Percentiles rank a stretch among this genome's conserved stretches.
phyloP scores from a whole-genome alignment of 1,284 basidiomycete species.

The Ganoderma meredithae region DNA sequence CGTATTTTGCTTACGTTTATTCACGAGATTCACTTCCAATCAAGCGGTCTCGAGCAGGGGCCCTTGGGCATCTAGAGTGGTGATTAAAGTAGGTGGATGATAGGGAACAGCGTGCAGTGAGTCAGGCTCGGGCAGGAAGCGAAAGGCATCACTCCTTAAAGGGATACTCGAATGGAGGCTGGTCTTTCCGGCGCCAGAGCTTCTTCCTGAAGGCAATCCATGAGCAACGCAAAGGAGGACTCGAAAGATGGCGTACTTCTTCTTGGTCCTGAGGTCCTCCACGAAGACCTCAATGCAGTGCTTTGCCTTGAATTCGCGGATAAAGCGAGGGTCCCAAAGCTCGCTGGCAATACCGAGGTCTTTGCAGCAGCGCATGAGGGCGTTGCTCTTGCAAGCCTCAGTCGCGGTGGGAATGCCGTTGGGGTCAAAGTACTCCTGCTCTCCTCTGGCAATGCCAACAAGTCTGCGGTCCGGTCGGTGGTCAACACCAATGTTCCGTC shows the following conservation, averaged over 20 bases:
- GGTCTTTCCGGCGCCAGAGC: constrained; percentile 89
- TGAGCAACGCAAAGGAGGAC: constrained; percentile 10
- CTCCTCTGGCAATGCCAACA: constrained; percentile 91
- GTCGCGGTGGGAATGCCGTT: constrained; percentile 92
- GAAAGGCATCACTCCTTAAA: constrained; percentile 65
- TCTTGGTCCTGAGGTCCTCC: constrained; percentile 84
- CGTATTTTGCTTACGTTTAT: constrained; percentile 1
- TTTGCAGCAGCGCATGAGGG: constrained; percentile 98
- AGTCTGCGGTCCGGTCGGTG: constrained; percentile 58
- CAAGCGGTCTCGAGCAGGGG: not conserved
- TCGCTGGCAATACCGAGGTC: constrained; percentile 96
- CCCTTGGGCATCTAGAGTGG: constrained; percentile 17
- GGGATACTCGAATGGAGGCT: constrained; percentile 86
- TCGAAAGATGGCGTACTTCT: constrained; percentile 70
- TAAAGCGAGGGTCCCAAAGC: constrained; percentile 95
- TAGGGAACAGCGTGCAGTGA: constrained; percentile 14
- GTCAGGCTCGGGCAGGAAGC: not conserved
- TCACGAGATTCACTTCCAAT: not conserved
- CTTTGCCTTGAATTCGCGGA: constrained; percentile 90
- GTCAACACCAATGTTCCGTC: not conserved
- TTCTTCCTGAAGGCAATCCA: constrained; percentile 69
- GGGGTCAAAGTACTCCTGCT: constrained; percentile 97
- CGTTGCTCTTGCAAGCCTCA: constrained; percentile 96
- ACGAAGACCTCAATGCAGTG: constrained; percentile 88
- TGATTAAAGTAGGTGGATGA: constrained; percentile 18